phyloP scores from a whole-genome alignment of 2,329 filamentous ascomycete species.

The Truncatella angustata region DNA sequence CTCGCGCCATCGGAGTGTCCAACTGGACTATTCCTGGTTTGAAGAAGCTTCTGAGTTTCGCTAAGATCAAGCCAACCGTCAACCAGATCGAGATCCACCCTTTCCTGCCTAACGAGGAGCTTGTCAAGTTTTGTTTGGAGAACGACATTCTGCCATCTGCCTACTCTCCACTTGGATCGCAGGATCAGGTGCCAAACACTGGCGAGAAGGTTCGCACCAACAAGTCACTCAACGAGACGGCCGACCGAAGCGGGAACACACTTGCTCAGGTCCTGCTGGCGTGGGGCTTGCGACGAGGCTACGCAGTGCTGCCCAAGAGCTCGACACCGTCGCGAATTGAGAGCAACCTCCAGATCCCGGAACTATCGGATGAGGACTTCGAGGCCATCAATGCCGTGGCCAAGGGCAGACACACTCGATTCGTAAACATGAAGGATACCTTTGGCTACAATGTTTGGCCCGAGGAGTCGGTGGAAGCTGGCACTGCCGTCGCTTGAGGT shows the following conservation, averaged over 20 bases:
- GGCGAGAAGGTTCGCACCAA: conserved; percentile 65
- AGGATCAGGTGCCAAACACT: conserved; percentile 67
- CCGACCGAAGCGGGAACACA: conserved; percentile 54
- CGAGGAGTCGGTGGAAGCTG: conserved; percentile 41
- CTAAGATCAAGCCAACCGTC: conserved; percentile 37
- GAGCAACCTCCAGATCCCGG: conserved; percentile 60
- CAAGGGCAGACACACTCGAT: conserved; percentile 64
- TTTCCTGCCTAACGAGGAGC: conserved; percentile 44
- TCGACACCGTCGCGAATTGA: conserved; percentile 64
- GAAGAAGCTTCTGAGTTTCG: conserved; percentile 36
- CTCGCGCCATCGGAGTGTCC: conserved; percentile 41
- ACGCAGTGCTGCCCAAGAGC: conserved; percentile 69
- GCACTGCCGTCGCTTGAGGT: conserved; percentile 15
- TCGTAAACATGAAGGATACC: conserved; percentile 81
- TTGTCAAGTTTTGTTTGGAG: conserved; percentile 51
- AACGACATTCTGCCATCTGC: conserved; percentile 51
- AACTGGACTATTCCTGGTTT: conserved; percentile 42
- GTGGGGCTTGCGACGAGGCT: conserved; percentile 65
- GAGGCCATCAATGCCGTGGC: conserved; percentile 63
- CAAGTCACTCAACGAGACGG: conserved; percentile 56
- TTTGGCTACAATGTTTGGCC: conserved; percentile 74
- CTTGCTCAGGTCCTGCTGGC: conserved; percentile 62
- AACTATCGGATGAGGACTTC: conserved; percentile 56
- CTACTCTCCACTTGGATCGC: conserved; percentile 56
- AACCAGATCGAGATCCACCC: conserved; percentile 49